Base-by-base conservation (phyloP, 805 yeast genomes). In the Hanseniaspora mollemarum region DNA sequence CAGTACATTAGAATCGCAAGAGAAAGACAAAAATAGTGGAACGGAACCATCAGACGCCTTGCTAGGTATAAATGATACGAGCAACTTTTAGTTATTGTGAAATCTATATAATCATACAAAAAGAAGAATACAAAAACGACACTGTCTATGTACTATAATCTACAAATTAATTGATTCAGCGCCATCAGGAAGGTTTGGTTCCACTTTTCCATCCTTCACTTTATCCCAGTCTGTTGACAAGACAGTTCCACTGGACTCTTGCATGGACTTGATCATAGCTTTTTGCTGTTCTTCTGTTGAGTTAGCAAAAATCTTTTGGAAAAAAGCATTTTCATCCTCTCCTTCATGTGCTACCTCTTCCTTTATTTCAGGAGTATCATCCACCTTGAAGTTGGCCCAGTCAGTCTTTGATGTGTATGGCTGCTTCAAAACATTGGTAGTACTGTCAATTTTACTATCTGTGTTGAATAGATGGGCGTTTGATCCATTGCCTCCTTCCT, bases 181-280 rank as follows among this genome's bases (percentile, higher is more conserved):
- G 13, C 87, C 90, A 39, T 78, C 81, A 0, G 95, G 94, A 0
- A 94, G 87, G 22, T 72, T 65, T 2, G 81, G 74, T 58, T 80
- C 83, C 40, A 82, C 83, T 19, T 64, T 71, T 53, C 77, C 78
- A 51, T 74, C 71, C 35, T 76, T 71, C 1, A 94, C 97, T 54
- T 87, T 95, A 10, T 68, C 75, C 99, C 99, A 92, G 61, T 86
- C 84, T 3, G 98, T 92, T 42, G 94, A 85, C 53, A 92, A 70
- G 1, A 94, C 78, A 0, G 98, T 92, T 19, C 99, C 99, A 58
- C 84, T 83, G 58, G 95, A 84, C 66, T 92, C 96, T n/a, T 78
- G 72, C 59, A 76, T 92, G 49, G 95, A 85, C 68, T 92, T 92
- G 94, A 86, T 83, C 97, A 92, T 92, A 1, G 99, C 99, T 46